Percentiles rank a stretch among this genome's conserved stretches.
These are phyloP conservation scores for Porphyrellus cyaneotinctus DNA, from an alignment of 768 basidiomycete genomes.

Conservation along the genomic window DNA sequence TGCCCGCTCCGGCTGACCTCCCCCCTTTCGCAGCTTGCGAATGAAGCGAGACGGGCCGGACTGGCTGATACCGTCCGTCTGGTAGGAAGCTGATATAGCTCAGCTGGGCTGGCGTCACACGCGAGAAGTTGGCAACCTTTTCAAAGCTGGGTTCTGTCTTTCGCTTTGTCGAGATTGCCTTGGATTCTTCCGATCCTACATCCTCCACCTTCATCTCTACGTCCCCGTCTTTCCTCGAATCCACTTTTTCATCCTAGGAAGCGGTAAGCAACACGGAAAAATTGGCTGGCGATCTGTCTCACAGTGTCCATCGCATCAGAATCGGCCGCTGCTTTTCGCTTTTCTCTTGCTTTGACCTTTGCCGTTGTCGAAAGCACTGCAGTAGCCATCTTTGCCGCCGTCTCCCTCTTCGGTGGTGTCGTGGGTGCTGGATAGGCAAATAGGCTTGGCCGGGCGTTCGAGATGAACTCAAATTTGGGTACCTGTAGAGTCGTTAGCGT, in stretches of 20 bases:
- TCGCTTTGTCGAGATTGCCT: slow-evolving; percentile 48
- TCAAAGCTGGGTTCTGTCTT: slow-evolving; percentile 77
- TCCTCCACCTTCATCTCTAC: slow-evolving; percentile 79
- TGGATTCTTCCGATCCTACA: slow-evolving; percentile 48
- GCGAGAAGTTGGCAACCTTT: slow-evolving; percentile 78
- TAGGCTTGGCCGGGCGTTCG: slow-evolving; percentile 84
- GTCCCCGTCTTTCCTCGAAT: slow-evolving; percentile 56
- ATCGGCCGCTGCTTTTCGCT: slow-evolving; percentile 83
- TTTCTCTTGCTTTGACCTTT: slow-evolving; percentile 93
- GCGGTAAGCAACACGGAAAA: slow-evolving; percentile 13
- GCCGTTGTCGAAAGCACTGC: slow-evolving; percentile 97
- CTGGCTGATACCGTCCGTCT: slow-evolving; percentile 82
- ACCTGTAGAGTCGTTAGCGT: slow-evolving; percentile 46
- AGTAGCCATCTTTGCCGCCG: slow-evolving; percentile 85
- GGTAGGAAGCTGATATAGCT: slow-evolving; percentile 78
- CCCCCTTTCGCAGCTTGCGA: slow-evolving; percentile 33
- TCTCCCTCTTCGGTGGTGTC: slow-evolving; percentile 90
- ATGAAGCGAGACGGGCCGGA: slow-evolving; percentile 66
- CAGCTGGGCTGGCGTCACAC: slow-evolving; percentile 88
- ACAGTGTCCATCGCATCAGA: slow-evolving; percentile 82
- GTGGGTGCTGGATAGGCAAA: slow-evolving; percentile 88
- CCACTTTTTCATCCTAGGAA: slow-evolving; percentile 51
- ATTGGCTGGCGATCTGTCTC: slow-evolving; percentile 25
- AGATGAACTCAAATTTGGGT: slow-evolving; percentile 90
- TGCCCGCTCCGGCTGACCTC: slow-evolving; percentile 29